These are phyloP conservation scores for Massarina eburnea DNA, from an alignment of 2,329 filamentous ascomycete genomes.

Conservation along the genomic window DNA sequence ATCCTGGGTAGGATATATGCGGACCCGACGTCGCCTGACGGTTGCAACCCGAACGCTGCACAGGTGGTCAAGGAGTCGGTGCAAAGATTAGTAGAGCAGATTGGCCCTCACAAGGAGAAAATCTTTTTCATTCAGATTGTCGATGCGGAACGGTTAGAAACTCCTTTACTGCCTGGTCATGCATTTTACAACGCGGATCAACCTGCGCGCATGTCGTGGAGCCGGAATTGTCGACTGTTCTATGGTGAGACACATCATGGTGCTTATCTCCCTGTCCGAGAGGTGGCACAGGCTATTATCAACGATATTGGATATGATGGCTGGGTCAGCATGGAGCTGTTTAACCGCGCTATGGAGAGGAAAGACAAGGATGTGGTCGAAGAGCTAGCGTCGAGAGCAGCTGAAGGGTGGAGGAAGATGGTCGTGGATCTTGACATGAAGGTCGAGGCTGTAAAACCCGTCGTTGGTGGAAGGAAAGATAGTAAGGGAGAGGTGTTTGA, in stretches of 20 bases:
- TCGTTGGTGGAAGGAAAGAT: constrained; percentile 12
- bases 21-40: constrained; percentile 60
- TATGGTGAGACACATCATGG: constrained; percentile 64
- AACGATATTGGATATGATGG: constrained; percentile 66
- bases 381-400: constrained; percentile 57
- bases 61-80: constrained; percentile 58
- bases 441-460: constrained; percentile 4
- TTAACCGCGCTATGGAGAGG: constrained; percentile 62
- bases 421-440: constrained; percentile 40
- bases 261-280: constrained; percentile 67
- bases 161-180: constrained; percentile 61
- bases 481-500: constrained; percentile 5
- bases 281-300: constrained; percentile 64
- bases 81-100: constrained; percentile 52
- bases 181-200: constrained; percentile 61
- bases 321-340: constrained; percentile 73
- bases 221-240: constrained; percentile 71
- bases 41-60: constrained; percentile 59
- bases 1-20: constrained; percentile 72
- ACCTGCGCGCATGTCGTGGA: constrained; percentile 74
- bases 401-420: constrained; percentile 55
- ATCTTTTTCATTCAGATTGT: constrained; percentile 78
- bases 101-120: constrained; percentile 60
- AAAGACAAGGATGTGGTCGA: constrained; percentile 55
- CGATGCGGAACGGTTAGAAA: constrained; percentile 65